Conservation (phyloP, 2,329 filamentous ascomycete species). For the Elsinoe necatrix region DNA sequence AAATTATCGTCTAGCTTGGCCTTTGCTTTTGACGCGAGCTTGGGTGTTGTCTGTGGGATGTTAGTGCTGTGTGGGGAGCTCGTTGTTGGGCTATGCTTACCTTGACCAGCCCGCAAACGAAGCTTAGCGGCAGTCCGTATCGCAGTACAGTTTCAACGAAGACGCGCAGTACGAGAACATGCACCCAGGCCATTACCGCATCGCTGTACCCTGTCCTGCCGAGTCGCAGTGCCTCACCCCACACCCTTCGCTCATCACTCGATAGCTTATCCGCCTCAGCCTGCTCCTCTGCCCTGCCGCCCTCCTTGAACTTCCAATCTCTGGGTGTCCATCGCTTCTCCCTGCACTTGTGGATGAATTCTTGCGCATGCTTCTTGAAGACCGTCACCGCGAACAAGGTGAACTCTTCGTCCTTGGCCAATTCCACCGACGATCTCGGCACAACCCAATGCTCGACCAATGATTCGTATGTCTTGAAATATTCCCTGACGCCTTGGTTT, state of each 20-base stretch:
- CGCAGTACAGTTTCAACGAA: constrained; percentile 98
- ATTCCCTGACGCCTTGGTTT: constrained; percentile 71
- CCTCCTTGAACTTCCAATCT: constrained; percentile 88
- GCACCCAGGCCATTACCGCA: constrained; percentile 90
- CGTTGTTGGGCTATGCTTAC: constrained; percentile 43
- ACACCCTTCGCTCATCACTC: constrained; percentile 82
- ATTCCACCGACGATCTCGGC: constrained; percentile 70
- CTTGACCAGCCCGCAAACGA: constrained; percentile 75
- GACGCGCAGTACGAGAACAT: constrained; percentile 80
- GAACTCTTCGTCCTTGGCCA: constrained; percentile 84
- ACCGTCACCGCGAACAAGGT: constrained; percentile 78
- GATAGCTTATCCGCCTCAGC: constrained; percentile 74
- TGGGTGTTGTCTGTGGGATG: constrained; percentile 61
- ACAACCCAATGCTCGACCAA: constrained; percentile 77
- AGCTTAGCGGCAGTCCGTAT: constrained; percentile 86
- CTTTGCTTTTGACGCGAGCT: constrained; percentile 65
- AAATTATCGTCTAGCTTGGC: constrained; percentile 66
- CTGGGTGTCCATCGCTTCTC: constrained; percentile 92
- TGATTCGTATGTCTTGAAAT: constrained; percentile 81
- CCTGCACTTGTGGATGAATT: constrained; percentile 86
- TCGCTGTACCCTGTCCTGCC: constrained; percentile 92
- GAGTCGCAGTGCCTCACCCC: constrained; percentile 81
- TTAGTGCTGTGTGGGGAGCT: constrained; percentile 15
- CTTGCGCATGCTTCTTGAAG: constrained; percentile 82
- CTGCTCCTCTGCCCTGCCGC: constrained; percentile 80